Evolutionary conservation across 1,139 yeast species (phyloP).

Genomic region (Taphrina betulina): DNA sequence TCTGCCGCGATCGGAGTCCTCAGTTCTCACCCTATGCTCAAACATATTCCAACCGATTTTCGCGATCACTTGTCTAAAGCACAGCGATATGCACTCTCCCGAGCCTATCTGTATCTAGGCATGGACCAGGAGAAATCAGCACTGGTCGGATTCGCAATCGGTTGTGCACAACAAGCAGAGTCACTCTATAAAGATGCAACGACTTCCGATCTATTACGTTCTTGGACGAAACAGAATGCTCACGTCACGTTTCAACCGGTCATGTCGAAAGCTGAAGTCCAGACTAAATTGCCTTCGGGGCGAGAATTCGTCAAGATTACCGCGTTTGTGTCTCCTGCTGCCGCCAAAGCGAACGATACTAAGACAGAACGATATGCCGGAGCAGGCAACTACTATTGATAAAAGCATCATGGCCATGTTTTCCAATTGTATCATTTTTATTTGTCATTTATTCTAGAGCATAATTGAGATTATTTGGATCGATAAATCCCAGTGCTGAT

Average conservation of each 20-base stretch:
- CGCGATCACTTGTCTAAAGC: not conserved
- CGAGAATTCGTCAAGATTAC: slow-evolving; percentile 16
- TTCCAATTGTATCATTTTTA: not conserved
- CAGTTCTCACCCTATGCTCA: slow-evolving; percentile 22
- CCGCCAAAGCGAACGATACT: not conserved
- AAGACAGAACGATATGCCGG: slow-evolving; percentile 3
- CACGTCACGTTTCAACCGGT: slow-evolving; percentile 28
- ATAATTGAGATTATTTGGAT: no score
- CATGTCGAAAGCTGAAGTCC: slow-evolving; percentile 7
- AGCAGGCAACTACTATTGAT: slow-evolving; percentile 12
- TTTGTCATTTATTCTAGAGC: no score
- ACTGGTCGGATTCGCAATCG: slow-evolving; percentile 14
- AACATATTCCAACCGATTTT: slow-evolving; percentile 3
- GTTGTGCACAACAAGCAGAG: slow-evolving; percentile 15
- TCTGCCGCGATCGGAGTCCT: slow-evolving; percentile 14
- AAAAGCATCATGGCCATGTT: no score
- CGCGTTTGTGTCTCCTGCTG: not conserved
- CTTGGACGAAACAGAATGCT: slow-evolving; percentile 16
- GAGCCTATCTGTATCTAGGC: slow-evolving; percentile 17
- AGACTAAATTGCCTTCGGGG: slow-evolving; percentile 25
- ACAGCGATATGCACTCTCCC: slow-evolving; percentile 8
- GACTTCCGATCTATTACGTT: not conserved
- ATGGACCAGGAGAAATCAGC: slow-evolving; percentile 13
- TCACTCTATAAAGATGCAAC: not conserved
- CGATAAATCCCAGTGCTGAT: no score